Evolutionary conservation across 768 basidiomycete species (phyloP).

Genomic region (Xerocomellus intermedius): DNA sequence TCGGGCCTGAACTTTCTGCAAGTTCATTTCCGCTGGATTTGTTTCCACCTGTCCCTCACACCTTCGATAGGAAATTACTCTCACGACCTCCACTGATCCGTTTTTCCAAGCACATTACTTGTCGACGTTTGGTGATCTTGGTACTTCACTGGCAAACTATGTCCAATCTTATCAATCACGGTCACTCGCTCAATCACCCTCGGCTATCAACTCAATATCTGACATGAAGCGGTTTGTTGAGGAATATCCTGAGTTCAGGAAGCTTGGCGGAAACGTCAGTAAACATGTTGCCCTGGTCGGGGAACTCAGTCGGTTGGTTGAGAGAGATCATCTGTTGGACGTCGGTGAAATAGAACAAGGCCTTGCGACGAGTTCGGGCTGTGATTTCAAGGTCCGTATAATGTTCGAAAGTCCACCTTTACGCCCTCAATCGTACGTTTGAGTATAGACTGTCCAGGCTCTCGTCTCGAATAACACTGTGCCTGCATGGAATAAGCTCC

Average conservation of each 20-base stretch:
- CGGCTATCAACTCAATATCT: conserved; percentile 85
- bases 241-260: conserved; percentile 96
- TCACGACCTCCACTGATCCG: conserved; percentile 86
- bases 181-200: conserved; percentile 71
- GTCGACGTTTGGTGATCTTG: conserved; percentile 95
- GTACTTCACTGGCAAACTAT: conserved; percentile 86
- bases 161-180: conserved; percentile 90
- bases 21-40: conserved; percentile 24
- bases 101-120: conserved; percentile 92
- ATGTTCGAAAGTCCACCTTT: not conserved
- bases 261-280: conserved; percentile 96
- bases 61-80: conserved; percentile 76
- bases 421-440: not conserved
- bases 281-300: conserved; percentile 98
- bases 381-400: conserved; percentile 74
- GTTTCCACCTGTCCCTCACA: conserved; percentile 10
- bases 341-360: conserved; percentile 97
- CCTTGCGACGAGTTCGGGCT: conserved; percentile 86
- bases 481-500: conserved; percentile 79
- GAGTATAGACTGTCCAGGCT: conserved; percentile 72
- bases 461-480: conserved; percentile 67
- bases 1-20: conserved; percentile 82
- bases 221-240: conserved; percentile 99
- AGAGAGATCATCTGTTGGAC: conserved; percentile 79
- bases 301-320: conserved; percentile 89